A percentile compares a stretch with the other conserved stretches of the same genome.
phyloP scores from a whole-genome alignment of 495 filamentous ascomycete species.

The Penicillium maclennaniae region DNA sequence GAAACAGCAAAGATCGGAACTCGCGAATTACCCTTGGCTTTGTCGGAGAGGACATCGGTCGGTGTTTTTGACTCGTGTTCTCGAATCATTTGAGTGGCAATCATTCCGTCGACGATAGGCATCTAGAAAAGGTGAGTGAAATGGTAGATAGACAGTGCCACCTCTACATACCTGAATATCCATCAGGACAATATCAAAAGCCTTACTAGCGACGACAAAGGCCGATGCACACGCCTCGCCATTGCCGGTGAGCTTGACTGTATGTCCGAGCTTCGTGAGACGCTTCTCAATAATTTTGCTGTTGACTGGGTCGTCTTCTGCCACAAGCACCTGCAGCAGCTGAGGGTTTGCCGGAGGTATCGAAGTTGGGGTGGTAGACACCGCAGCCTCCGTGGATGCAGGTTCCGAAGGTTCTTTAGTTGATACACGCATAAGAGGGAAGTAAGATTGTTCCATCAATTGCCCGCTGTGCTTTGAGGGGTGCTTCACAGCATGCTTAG shows the following conservation, averaged over 20 bases:
- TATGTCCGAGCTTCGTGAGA: slow-evolving; percentile 74
- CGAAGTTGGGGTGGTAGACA: slow-evolving; percentile 11
- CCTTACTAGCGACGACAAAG: slow-evolving; percentile 55
- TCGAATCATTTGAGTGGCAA: slow-evolving; percentile 79
- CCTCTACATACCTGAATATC: slow-evolving; percentile 65
- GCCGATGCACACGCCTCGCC: slow-evolving; percentile 79
- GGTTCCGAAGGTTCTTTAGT: background rate
- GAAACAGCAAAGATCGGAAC: slow-evolving; percentile 90
- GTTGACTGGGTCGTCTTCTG: slow-evolving; percentile 93
- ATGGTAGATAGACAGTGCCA: background rate
- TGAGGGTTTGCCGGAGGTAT: slow-evolving; percentile 14
- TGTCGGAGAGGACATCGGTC: slow-evolving; percentile 38
- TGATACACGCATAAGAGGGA: slow-evolving; percentile 7
- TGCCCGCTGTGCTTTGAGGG: slow-evolving; percentile 2
- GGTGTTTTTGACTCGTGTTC: slow-evolving; percentile 59
- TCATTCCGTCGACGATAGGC: slow-evolving; percentile 87
- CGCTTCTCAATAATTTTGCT: slow-evolving; percentile 83
- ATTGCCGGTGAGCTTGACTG: slow-evolving; percentile 70
- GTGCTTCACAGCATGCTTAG: slow-evolving; percentile 26
- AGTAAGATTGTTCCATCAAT: slow-evolving; percentile 15
- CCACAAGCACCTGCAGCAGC: slow-evolving; percentile 65
- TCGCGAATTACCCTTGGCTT: slow-evolving; percentile 47
- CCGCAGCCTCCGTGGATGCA: slow-evolving; percentile 1
- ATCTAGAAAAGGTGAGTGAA: slow-evolving; percentile 38
- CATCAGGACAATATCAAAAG: slow-evolving; percentile 89